Conservation (phyloP, 208 protist genomes). For the Balamuthia mandrillaris region DNA sequence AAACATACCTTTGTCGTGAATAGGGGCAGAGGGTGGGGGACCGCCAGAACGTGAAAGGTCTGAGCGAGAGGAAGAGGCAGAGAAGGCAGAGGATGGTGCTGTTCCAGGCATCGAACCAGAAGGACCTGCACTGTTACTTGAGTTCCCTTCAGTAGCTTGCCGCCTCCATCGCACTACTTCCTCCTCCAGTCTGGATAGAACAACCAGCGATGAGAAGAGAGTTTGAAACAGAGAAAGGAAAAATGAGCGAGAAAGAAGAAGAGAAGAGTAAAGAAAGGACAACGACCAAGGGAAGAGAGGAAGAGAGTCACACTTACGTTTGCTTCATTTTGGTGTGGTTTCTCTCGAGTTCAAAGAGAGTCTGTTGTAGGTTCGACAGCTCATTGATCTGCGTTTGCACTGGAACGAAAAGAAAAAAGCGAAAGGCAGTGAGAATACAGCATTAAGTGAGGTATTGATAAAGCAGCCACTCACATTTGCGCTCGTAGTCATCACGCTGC, state of each 20-base stretch:
- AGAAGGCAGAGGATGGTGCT: not conserved
- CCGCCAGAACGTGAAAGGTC: not conserved
- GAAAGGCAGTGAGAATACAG: not conserved
- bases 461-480: constrained; percentile 44
- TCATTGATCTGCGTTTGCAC: constrained; percentile 51
- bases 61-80: not conserved
- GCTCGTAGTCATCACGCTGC: constrained; percentile 56
- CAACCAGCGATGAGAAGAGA: not conserved
- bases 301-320: constrained; percentile 21
- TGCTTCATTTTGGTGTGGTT: constrained; percentile 48
- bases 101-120: not conserved
- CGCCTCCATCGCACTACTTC: not conserved
- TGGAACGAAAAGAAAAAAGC: constrained; percentile 3
- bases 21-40: not conserved
- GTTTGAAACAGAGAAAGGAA: not conserved
- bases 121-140: not conserved
- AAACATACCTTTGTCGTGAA: not conserved
- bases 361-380: constrained; percentile 52
- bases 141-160: not conserved
- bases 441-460: not conserved
- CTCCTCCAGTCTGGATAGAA: not conserved
- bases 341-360: constrained; percentile 51
- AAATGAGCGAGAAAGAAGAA: constrained; percentile 19
- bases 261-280: not conserved
- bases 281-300: not conserved